These are phyloP conservation scores for Trypanosoma avium DNA, from an alignment of 208 protist genomes.

Conservation along the genomic window DNA sequence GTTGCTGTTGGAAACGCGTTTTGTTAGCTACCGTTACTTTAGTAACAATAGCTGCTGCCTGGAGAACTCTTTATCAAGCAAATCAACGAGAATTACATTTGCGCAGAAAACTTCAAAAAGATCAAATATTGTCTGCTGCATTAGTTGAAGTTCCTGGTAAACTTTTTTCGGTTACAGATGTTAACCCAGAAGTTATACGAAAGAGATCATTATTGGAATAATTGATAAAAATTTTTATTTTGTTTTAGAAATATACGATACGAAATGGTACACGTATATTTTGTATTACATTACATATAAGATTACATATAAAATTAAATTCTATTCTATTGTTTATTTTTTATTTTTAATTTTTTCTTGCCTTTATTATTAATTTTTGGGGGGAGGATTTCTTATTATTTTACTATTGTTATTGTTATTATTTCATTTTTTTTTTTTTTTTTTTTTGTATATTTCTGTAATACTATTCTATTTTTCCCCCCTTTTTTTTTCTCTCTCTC, in stretches of 20 bases:
- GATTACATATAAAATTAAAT: too few relatives aligned
- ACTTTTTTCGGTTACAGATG: slow-evolving; percentile 50
- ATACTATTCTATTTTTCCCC: slow-evolving; percentile 3
- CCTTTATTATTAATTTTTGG: not conserved
- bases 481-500: not conserved
- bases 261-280: too few relatives aligned
- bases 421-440: not conserved
- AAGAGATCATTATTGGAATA: slow-evolving; percentile 25
- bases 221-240: not conserved
- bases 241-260: not conserved
- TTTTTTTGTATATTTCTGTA: slow-evolving; percentile 8
- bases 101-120: slow-evolving; percentile 29
- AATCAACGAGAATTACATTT: slow-evolving; percentile 57
- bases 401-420: not conserved
- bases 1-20: slow-evolving; percentile 10
- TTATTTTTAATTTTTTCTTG: not conserved
- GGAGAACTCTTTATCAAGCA: slow-evolving; percentile 52
- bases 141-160: slow-evolving; percentile 52
- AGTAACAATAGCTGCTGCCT: slow-evolving; percentile 32
- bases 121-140: slow-evolving; percentile 34
- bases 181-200: slow-evolving; percentile 26
- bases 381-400: slow-evolving; percentile 4
- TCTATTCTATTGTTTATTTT: too few relatives aligned
- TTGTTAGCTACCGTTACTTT: slow-evolving; percentile 18
- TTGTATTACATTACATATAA: too few relatives aligned